phyloP scores from a whole-genome alignment of 2,329 filamentous ascomycete species.

The Epichloe elymi region DNA sequence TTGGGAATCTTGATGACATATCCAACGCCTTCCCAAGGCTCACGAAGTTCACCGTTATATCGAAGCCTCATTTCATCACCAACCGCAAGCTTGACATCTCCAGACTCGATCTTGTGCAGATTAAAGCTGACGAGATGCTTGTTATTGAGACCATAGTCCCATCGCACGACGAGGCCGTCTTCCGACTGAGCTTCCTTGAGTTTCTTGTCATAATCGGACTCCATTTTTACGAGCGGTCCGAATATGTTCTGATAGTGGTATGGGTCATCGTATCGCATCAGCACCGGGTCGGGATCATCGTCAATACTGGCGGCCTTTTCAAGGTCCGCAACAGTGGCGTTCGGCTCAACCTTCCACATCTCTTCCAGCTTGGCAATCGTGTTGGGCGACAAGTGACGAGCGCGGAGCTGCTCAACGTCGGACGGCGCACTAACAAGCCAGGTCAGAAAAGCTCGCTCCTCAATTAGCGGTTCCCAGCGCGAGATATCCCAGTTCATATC shows the following conservation, averaged over 20 bases:
- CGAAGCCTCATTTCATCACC: constrained; percentile 97
- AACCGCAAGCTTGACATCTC: constrained; percentile 94
- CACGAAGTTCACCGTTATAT: constrained; percentile 86
- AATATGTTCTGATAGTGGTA: constrained; percentile 99
- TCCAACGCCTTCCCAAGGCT: constrained; percentile 92
- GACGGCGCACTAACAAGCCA: constrained; percentile 87
- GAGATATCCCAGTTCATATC: constrained; percentile 99
- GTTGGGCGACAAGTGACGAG: constrained; percentile 81
- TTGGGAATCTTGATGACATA: constrained; percentile 99
- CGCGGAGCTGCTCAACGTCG: constrained; percentile 91
- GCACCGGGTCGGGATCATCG: constrained; percentile 85
- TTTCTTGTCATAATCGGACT: constrained; percentile 98
- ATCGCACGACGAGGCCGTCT: constrained; percentile 84
- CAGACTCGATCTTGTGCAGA: constrained; percentile 90
- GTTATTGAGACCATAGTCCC: constrained; percentile 93
- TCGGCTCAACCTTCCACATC: constrained; percentile 93
- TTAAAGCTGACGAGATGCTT: constrained; percentile 94
- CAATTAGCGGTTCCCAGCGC: constrained; percentile 92
- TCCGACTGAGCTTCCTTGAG: constrained; percentile 97
- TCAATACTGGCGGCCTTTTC: constrained; percentile 87
- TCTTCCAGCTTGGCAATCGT: constrained; percentile 95
- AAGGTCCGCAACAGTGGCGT: constrained; percentile 76
- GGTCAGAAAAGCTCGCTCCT: constrained; percentile 84
- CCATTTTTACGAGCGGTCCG: constrained; percentile 94
- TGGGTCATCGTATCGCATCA: constrained; percentile 89